These are phyloP conservation scores for Kazachstania viticola DNA, from an alignment of 805 yeast species.

Conservation along the genomic window DNA sequence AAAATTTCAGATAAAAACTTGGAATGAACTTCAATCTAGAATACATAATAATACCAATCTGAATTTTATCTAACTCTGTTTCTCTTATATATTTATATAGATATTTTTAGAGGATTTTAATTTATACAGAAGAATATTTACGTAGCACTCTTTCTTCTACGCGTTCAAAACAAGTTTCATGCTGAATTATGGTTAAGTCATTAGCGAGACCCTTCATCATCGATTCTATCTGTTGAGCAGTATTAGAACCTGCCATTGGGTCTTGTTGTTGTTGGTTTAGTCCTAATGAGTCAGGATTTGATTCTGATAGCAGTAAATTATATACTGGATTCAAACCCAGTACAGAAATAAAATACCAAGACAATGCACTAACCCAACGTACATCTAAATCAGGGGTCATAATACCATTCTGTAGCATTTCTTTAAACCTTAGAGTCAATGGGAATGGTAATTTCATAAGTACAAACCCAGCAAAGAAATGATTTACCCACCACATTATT, in stretches of 20 bases:
- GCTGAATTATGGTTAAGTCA: constrained; percentile 51
- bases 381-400: constrained; percentile 77
- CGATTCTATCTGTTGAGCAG: constrained; percentile 53
- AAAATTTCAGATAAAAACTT: too few relatives aligned
- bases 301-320: constrained; percentile 41
- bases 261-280: constrained; percentile 18
- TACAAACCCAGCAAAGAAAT: constrained; percentile 84
- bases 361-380: constrained; percentile 83
- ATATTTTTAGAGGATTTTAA: too few relatives aligned
- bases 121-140: too few relatives aligned
- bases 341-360: constrained; percentile 90
- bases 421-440: constrained; percentile 75
- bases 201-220: constrained; percentile 63
- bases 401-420: constrained; percentile 85
- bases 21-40: too few relatives aligned
- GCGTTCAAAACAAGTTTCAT: constrained; percentile 43
- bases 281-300: constrained; percentile 23
- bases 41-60: too few relatives aligned
- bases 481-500: constrained; percentile 93
- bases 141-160: constrained; percentile 47
- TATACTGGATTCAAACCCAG: constrained; percentile 75
- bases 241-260: constrained; percentile 24
- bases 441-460: constrained; percentile 88
- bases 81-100: too few relatives aligned
- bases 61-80: too few relatives aligned